Evolutionary conservation across 768 basidiomycete genomes (phyloP).

Genomic region (Pleurotus djamor): DNA sequence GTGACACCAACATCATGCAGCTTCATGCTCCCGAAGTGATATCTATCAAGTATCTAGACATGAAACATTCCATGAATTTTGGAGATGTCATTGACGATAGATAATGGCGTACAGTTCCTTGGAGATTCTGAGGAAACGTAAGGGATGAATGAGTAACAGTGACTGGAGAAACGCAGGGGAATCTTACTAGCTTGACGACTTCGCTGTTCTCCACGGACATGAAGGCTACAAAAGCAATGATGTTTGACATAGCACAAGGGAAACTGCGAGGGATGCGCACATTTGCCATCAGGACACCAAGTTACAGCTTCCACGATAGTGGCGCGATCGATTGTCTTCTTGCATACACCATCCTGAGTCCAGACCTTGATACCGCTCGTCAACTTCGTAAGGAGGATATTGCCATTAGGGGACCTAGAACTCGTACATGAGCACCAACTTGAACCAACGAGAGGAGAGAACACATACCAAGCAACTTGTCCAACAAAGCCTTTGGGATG

Average conservation of each 20-base stretch:
- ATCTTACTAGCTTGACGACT: constrained; percentile 56
- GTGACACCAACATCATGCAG: constrained; percentile 73
- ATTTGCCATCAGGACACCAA: constrained; percentile 66
- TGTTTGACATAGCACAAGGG: neutral
- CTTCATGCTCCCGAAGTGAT: constrained; percentile 59
- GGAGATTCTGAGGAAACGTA: constrained; percentile 42
- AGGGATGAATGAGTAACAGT: constrained; percentile 8
- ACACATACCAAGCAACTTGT: constrained; percentile 67
- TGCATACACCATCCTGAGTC: constrained; percentile 74
- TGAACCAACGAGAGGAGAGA: neutral
- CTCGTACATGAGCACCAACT: neutral
- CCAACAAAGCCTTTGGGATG: constrained; percentile 73
- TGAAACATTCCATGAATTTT: neutral
- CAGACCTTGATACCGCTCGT: constrained; percentile 67
- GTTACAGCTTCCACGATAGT: constrained; percentile 58
- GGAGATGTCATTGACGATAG: neutral
- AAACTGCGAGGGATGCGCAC: constrained; percentile 23
- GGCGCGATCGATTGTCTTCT: constrained; percentile 58
- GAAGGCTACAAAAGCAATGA: constrained; percentile 43
- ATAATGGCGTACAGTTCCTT: constrained; percentile 44
- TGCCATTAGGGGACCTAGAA: constrained; percentile 62
- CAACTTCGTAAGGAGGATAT: constrained; percentile 62
- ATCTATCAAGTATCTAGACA: constrained; percentile 55
- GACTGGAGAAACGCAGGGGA: neutral
- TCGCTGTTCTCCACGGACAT: constrained; percentile 66